Evolutionary conservation across 345 rosid genomes (phyloP), one percentile per base, ranked within the genome.

Genomic region (Bruguiera sexangula): DNA sequence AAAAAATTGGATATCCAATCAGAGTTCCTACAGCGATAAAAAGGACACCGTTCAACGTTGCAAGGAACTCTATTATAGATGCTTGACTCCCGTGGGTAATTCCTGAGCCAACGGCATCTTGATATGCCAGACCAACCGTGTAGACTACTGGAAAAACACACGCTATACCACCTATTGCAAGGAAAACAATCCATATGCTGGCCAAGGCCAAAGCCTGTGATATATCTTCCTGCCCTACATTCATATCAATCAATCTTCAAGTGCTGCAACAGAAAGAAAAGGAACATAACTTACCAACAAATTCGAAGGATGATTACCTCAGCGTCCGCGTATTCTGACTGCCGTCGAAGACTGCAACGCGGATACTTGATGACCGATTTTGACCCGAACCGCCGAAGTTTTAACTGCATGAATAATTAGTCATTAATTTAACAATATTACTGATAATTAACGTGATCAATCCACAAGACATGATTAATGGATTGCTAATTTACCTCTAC

Each of bases 191-290:
- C 99, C 99, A 95, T 77, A 95, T 85, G 83, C 93, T 84, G 53
- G 90, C 99, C 74, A 95, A 79, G 13, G 87, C 80, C 9, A 87
- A 77, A 62, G 78, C 96, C 85, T 89, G 98, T n/a, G 98, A 91
- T 73, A 83, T 69, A 84, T 94, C 98, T 79, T 77, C 91, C 97
- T 94, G 98, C 96, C 97, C 96, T 91, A 94, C 87, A 91, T 78
- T 81, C 89, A 91, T 73, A 69, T 73, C 86, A 86, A 80, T 88
- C 83, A 78, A 89, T 86, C 85, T 82, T 81, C 79, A 79, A 76
- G 68, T 54, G 46, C 82, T 81, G 67, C 62, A 73, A 69, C 37
- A 39, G 50, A 24, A 61, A 29, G 32, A 34, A 16, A 11, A 56
- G 48, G 9, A 26, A 16, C n/a, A 27, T 56, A 37, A 50, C 34